These are phyloP conservation scores for Colletotrichum graminicola DNA, from an alignment of 2,329 filamentous ascomycete genomes.

Conservation along the genomic window DNA sequence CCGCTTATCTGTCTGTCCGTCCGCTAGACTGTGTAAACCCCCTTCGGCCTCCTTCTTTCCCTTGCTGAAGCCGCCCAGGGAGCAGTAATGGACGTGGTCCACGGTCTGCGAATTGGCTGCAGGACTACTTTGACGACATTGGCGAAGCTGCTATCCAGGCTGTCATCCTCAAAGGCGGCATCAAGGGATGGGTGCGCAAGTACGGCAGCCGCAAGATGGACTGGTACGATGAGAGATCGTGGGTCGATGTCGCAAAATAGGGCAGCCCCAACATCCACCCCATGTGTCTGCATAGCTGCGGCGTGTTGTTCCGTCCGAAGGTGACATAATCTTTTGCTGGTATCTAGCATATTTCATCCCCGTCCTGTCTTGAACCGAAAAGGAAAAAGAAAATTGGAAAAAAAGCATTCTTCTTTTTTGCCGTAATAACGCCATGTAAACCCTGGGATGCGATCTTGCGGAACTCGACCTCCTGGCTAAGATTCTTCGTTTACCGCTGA, in stretches of 20 bases:
- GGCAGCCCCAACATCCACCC: background rate
- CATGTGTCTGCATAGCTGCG: constrained; percentile 19
- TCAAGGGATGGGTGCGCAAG: constrained; percentile 67
- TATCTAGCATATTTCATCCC: constrained; percentile 47
- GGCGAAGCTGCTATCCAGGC: constrained; percentile 59
- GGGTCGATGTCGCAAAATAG: constrained; percentile 44
- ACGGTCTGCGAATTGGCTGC: constrained; percentile 67
- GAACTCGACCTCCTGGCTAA: constrained; percentile 18
- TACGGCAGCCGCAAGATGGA: constrained; percentile 63
- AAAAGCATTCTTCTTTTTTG: constrained; percentile 32
- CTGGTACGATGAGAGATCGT: constrained; percentile 60
- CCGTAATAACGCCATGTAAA: constrained; percentile 40
- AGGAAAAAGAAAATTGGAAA: constrained; percentile 13
- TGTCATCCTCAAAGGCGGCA: constrained; percentile 63
- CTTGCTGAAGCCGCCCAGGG: constrained; percentile 51
- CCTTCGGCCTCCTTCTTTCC: background rate
- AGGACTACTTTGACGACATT: constrained; percentile 64
- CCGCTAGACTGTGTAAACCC: background rate
- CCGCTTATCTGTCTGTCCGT: constrained; percentile 2
- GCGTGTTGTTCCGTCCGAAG: constrained; percentile 11
- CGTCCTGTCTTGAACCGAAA: constrained; percentile 33
- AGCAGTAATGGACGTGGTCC: constrained; percentile 65
- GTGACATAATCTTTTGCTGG: constrained; percentile 44
- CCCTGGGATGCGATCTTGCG: constrained; percentile 22
- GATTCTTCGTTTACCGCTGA: constrained; percentile 43